Evolutionary conservation across 2,329 filamentous ascomycete species (phyloP).

Genomic region (Aspergillus cejpii): DNA sequence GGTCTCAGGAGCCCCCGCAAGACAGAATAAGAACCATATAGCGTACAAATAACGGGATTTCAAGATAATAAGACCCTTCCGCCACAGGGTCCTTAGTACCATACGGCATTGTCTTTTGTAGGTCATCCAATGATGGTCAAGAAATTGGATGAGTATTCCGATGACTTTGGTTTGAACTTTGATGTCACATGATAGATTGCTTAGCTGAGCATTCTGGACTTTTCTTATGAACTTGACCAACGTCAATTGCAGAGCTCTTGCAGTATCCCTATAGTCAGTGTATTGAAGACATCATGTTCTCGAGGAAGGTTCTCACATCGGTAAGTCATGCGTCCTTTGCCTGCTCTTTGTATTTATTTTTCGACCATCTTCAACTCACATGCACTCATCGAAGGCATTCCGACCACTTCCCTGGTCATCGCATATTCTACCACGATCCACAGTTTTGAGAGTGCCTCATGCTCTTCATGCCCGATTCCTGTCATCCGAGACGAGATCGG

Average conservation of each 20-base stretch:
- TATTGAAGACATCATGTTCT: neutral
- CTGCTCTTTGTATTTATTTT: neutral
- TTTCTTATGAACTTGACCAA: too few species aligned
- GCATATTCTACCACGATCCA: constrained; percentile 16
- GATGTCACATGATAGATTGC: too few species aligned
- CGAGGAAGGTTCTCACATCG: neutral
- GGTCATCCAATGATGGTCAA: too few species aligned
- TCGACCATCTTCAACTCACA: neutral
- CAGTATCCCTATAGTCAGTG: neutral
- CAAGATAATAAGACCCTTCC: too few species aligned
- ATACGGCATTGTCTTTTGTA: too few species aligned
- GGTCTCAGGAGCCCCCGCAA: too few species aligned
- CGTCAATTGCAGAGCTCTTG: neutral
- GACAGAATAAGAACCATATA: too few species aligned
- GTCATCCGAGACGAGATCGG: constrained; percentile 68
- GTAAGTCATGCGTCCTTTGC: neutral
- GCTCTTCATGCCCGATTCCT: constrained; percentile 54
- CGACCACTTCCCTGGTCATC: constrained; percentile 27
- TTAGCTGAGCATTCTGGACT: too few species aligned
- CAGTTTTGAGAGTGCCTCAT: constrained; percentile 35
- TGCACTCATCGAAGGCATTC: constrained; percentile 20
- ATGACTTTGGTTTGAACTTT: too few species aligned
- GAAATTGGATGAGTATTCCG: too few species aligned
- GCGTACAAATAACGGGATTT: too few species aligned
- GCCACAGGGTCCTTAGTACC: too few species aligned